These are phyloP conservation scores for Blastobotrys robertii DNA, from an alignment of 805 yeast genomes.

Conservation along the genomic window DNA sequence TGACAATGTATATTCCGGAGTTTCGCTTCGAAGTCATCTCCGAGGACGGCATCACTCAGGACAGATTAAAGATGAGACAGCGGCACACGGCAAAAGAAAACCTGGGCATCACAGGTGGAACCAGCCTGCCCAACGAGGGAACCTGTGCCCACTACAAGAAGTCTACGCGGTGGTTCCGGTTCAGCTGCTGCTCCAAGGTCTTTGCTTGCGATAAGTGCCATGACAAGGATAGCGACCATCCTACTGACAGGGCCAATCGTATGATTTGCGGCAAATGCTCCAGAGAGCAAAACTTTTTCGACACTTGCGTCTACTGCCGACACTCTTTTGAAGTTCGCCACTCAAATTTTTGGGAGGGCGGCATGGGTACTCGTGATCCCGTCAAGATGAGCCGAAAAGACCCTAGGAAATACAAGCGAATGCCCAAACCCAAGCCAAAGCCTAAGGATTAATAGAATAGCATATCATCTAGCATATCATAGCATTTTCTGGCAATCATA, in stretches of 20 bases:
- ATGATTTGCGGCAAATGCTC: slow-evolving; percentile 36
- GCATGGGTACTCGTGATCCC: slow-evolving; percentile 33
- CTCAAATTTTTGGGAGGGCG: slow-evolving; percentile 38
- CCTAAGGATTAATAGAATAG: background rate
- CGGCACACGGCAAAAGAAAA: slow-evolving; percentile 16
- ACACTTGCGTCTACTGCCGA: slow-evolving; percentile 29
- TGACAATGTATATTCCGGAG: slow-evolving; percentile 26
- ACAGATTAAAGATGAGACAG: slow-evolving; percentile 7
- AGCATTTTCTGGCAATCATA: too few species aligned
- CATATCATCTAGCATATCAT: too few species aligned
- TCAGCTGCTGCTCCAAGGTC: slow-evolving; percentile 33
- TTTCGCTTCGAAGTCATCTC: slow-evolving; percentile 27
- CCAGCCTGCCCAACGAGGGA: slow-evolving; percentile 31
- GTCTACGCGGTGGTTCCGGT: slow-evolving; percentile 35
- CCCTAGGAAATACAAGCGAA: slow-evolving; percentile 29
- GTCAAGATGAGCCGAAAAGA: slow-evolving; percentile 33
- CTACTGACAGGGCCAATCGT: slow-evolving; percentile 29
- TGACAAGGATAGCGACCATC: slow-evolving; percentile 29
- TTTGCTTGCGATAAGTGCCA: slow-evolving; percentile 36
- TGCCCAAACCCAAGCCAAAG: background rate
- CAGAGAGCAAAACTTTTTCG: slow-evolving; percentile 30
- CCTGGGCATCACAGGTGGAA: slow-evolving; percentile 28
- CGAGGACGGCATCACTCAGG: slow-evolving; percentile 18
- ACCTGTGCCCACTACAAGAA: slow-evolving; percentile 32
- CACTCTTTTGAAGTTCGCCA: slow-evolving; percentile 27